These are phyloP conservation scores for Silene vulgaris DNA, from an alignment of 179 eudicot genomes.

Conservation along the genomic window DNA sequence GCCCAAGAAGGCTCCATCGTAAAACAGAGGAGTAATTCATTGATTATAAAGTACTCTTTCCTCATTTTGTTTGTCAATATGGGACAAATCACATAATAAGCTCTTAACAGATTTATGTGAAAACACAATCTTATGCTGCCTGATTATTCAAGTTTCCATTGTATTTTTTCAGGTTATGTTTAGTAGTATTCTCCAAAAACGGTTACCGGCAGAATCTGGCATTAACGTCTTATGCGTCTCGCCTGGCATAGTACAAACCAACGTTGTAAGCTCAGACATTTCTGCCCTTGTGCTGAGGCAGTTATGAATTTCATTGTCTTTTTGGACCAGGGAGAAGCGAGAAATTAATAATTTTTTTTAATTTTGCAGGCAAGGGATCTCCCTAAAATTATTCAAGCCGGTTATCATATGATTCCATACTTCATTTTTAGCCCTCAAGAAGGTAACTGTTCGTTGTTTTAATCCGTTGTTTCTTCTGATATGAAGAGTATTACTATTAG, in stretches of 20 bases:
- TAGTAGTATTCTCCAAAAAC: constrained; percentile 76
- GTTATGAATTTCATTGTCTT: constrained; percentile 13
- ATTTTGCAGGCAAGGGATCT: constrained; percentile 88
- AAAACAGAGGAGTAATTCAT: too few relatives aligned
- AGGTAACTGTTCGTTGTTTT: constrained; percentile 40
- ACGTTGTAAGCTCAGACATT: constrained; percentile 60
- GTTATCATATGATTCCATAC: constrained; percentile 68
- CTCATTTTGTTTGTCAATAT: too few relatives aligned
- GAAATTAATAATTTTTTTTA: neutral
- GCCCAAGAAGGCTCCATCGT: too few relatives aligned
- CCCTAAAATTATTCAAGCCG: constrained; percentile 73
- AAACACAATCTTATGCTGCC: neutral
- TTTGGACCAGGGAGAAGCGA: constrained; percentile 3
- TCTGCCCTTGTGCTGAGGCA: neutral
- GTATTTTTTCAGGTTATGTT: constrained; percentile 71
- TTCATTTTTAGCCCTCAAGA: constrained; percentile 82
- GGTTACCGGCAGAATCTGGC: constrained; percentile 81
- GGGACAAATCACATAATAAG: too few relatives aligned
- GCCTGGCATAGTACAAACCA: constrained; percentile 93
- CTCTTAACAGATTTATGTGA: neutral
- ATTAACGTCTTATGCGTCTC: constrained; percentile 70
- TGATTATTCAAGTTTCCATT: constrained; percentile 17
- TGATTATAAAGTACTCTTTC: too few relatives aligned
- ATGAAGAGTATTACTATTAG: neutral
- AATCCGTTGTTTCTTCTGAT: neutral